Evolutionary conservation across 148 eudicot species (phyloP), one percentile per base, ranked within the genome.

Genomic region (Beta vulgaris): DNA sequence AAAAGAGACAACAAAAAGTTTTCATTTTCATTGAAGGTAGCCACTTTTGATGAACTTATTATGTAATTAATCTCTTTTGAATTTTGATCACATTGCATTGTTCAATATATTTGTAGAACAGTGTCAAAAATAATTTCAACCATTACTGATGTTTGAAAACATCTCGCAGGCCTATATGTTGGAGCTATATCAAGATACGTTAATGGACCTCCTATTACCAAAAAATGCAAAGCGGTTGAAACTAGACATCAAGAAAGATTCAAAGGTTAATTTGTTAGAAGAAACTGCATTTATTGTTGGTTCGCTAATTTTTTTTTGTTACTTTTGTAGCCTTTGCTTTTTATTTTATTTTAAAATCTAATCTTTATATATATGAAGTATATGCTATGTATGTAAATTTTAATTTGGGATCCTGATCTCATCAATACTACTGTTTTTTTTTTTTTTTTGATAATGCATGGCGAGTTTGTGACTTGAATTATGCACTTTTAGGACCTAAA

Each of bases 111-210:
- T 53, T 21, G 25, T 46, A n/a, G n/a, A 23, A 60, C 15, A 7
- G 29, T 13, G 16, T 60, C 32, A 14, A 60, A 14, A 31, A 16
- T 53, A 25, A 35, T 8, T 7, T 57, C 35, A 32, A 37, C 14
- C 53, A 60, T n/a, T 28, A 5, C n/a, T 55, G 51, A 74, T 70
- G 40, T 2, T 39, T 54, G 26, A 40, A 44, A 19, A 53, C 25
- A 43, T 16, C 13, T 19, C 87, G 83, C 85, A 96, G 99, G 97
- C 77, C 0, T 96, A 96, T 65, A 91, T 96, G 98, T 76, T 96
- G 79, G 99, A 96, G 83, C 84, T 96, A 35, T 96, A 96, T 85
- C 99, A 96, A 83, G 99, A 96, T 77, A 89, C 91, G 21, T 64
- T 96, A 70, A 80, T 96, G 58, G 99, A 96, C 80, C 99, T 96